Conservation (phyloP, 2,329 filamentous ascomycete genomes). For the Colletotrichum salicis region DNA sequence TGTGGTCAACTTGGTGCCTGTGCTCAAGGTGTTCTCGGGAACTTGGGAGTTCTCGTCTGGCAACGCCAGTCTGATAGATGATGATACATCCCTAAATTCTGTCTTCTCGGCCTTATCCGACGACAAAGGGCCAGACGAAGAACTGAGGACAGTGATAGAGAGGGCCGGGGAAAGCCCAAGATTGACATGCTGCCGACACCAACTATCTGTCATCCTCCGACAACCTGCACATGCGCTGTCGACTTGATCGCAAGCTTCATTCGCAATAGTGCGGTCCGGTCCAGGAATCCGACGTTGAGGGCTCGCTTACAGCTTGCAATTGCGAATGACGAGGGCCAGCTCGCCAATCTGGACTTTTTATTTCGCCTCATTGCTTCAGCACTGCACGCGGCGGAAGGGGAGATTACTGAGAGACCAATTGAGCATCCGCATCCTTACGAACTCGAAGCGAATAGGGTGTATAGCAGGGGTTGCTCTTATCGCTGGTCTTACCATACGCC, state of each 20-base stretch:
- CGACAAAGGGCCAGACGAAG: neutral
- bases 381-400: neutral
- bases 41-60: neutral
- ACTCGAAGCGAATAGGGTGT: too few relatives aligned
- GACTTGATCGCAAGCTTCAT: neutral
- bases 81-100: neutral
- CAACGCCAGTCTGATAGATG: neutral
- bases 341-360: slow-evolving; percentile 21
- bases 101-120: slow-evolving; percentile 1
- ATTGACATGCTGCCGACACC: neutral
- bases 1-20: neutral
- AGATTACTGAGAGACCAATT: neutral
- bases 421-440: neutral
- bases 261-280: neutral
- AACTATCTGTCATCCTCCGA: neutral
- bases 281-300: too few relatives aligned
- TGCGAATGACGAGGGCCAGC: slow-evolving; percentile 8
- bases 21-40: neutral
- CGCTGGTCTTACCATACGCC: slow-evolving; percentile 10
- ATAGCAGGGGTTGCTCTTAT: slow-evolving; percentile 4
- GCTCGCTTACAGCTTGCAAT: neutral
- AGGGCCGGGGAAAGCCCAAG: neutral
- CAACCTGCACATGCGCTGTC: neutral
- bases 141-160: neutral
- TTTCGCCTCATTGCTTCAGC: slow-evolving; percentile 8